phyloP scores from a whole-genome alignment of 2,329 filamentous ascomycete genomes.

The Claviceps sp. region DNA sequence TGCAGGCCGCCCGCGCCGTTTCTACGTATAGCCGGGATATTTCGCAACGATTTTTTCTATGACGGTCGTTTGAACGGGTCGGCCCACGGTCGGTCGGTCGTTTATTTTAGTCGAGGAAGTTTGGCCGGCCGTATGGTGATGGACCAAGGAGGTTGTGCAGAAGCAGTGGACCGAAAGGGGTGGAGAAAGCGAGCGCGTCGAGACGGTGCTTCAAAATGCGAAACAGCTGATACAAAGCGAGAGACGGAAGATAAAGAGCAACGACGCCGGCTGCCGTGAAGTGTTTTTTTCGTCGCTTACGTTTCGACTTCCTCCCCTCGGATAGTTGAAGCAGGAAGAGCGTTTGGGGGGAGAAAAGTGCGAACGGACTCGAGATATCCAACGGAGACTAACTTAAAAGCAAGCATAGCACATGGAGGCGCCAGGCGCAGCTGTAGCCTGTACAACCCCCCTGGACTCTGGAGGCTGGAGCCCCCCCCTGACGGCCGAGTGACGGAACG shows the following conservation, averaged over 20 bases:
- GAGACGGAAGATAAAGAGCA: conserved; percentile 8
- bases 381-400: neutral
- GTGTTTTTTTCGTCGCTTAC: neutral
- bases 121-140: conserved; percentile 4
- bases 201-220: neutral
- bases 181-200: conserved; percentile 6
- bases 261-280: neutral
- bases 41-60: neutral
- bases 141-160: neutral
- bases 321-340: neutral
- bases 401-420: neutral
- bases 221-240: conserved; percentile 7
- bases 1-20: neutral
- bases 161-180: conserved; percentile 1
- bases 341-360: neutral
- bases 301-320: neutral
- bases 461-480: neutral
- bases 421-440: neutral
- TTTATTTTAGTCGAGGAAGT: neutral
- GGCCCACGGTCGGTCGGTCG: neutral
- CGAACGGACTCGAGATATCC: neutral
- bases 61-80: neutral
- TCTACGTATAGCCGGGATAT: neutral
- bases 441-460: neutral
- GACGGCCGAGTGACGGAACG: neutral